phyloP scores from a whole-genome alignment of 2,329 filamentous ascomycete species.

The Neopestalotiopsis rosae region DNA sequence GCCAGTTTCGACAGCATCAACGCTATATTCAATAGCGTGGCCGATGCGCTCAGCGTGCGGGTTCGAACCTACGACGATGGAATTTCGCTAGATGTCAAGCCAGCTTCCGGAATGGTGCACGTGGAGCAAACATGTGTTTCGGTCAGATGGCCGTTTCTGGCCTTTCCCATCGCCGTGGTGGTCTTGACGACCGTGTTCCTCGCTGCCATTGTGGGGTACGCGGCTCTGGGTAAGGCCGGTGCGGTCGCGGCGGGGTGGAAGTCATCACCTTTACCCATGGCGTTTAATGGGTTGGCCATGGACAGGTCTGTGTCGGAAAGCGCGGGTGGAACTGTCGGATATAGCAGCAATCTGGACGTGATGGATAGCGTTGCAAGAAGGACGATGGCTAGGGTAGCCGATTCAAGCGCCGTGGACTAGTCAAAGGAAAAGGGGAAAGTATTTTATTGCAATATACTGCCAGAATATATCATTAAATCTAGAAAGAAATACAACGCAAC shows the following conservation, averaged over 20 bases:
- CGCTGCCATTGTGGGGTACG: not conserved
- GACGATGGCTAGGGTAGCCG: not conserved
- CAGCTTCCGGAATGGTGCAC: not conserved
- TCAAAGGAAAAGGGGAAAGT: too few species aligned
- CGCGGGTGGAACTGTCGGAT: not conserved
- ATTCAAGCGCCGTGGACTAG: not conserved
- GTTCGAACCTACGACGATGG: not conserved
- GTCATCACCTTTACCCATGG: conserved; percentile 7
- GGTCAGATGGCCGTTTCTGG: conserved; percentile 12
- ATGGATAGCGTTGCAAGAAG: not conserved
- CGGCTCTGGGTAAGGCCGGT: not conserved
- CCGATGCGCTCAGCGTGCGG: not conserved
- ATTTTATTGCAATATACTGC: too few species aligned
- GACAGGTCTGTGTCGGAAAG: not conserved
- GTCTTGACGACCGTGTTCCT: conserved; percentile 8
- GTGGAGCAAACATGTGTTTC: conserved; percentile 10
- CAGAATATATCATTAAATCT: too few species aligned
- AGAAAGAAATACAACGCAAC: too few species aligned
- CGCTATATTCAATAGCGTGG: not conserved
- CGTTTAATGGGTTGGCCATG: not conserved
- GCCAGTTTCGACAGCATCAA: conserved; percentile 8
- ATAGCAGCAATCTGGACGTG: not conserved
- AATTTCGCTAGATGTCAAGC: not conserved
- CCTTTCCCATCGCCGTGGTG: not conserved
- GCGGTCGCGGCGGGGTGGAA: conserved; percentile 1